phyloP scores from a whole-genome alignment of 169 alveolate species.

The Hammondia hammondi region DNA sequence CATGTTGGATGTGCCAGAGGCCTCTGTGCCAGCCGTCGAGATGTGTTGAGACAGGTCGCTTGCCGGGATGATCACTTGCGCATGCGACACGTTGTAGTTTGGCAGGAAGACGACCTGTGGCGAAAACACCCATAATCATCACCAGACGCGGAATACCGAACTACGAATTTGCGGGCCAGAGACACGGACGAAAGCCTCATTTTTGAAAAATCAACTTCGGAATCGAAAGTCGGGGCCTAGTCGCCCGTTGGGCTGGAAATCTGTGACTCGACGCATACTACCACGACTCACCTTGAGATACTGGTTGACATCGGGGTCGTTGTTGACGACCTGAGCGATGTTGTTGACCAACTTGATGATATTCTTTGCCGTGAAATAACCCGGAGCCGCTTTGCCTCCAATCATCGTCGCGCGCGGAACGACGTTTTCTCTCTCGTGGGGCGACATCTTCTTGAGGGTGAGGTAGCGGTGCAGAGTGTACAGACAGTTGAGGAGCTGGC shows the following conservation, averaged over 20 bases:
- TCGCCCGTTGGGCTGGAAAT: too few species aligned
- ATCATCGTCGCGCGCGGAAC: conserved; percentile 90
- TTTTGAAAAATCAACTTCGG: too few species aligned
- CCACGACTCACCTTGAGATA: conserved; percentile 81
- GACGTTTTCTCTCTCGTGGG: conserved; percentile 81
- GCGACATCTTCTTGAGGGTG: conserved; percentile 74
- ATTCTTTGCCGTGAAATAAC: conserved; percentile 92
- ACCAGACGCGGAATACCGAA: not conserved
- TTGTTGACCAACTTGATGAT: conserved; percentile 91
- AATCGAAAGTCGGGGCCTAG: not conserved
- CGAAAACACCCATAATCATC: not conserved
- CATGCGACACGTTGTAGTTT: conserved; percentile 93
- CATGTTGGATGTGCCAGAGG: conserved; percentile 95
- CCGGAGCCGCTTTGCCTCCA: conserved; percentile 95
- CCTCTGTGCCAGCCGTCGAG: conserved; percentile 95
- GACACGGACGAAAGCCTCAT: too few species aligned
- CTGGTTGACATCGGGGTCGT: conserved; percentile 89
- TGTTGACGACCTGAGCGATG: conserved; percentile 87
- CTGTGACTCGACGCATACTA: not conserved
- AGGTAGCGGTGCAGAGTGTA: conserved; percentile 88
- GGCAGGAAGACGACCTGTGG: conserved; percentile 87
- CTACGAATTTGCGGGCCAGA: too few species aligned
- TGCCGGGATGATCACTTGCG: conserved; percentile 92
- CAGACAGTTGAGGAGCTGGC: conserved; percentile 90
- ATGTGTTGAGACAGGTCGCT: conserved; percentile 93